These are phyloP conservation scores for Wickerhamiella sergipiensis DNA, from an alignment of 805 yeast species.

Conservation along the genomic window DNA sequence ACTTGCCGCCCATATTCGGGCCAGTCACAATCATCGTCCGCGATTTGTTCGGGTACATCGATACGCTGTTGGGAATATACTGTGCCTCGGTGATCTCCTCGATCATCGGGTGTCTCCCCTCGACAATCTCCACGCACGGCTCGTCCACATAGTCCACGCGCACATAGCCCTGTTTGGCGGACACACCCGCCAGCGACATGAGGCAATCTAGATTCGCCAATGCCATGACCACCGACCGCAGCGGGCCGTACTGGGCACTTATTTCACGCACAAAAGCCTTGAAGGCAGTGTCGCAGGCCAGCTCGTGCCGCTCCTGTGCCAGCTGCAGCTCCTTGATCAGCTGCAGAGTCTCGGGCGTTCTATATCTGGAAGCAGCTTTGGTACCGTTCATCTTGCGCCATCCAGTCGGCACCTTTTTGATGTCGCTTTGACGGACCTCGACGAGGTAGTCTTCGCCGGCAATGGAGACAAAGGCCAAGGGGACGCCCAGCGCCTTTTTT, in stretches of 20 bases:
- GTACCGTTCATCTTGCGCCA: slow-evolving; percentile 73
- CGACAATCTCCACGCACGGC: slow-evolving; percentile 36
- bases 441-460: slow-evolving; percentile 59
- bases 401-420: slow-evolving; percentile 46
- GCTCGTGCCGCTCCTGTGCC: slow-evolving; percentile 40
- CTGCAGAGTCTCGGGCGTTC: slow-evolving; percentile 44
- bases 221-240: slow-evolving; percentile 33
- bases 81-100: slow-evolving; percentile 32
- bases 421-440: slow-evolving; percentile 53
- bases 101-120: slow-evolving; percentile 56
- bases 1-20: slow-evolving; percentile 83
- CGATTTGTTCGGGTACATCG: slow-evolving; percentile 33
- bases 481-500: slow-evolving; percentile 36
- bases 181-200: slow-evolving; percentile 48
- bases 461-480: slow-evolving; percentile 43
- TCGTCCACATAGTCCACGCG: slow-evolving; percentile 37
- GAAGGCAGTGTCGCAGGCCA: slow-evolving; percentile 37
- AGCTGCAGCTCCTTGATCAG: slow-evolving; percentile 45
- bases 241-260: slow-evolving; percentile 25
- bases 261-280: slow-evolving; percentile 28
- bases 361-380: slow-evolving; percentile 52
- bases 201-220: slow-evolving; percentile 54
- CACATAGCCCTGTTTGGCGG: slow-evolving; percentile 33
- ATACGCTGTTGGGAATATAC: slow-evolving; percentile 57
- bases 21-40: slow-evolving; percentile 62